phyloP scores from a whole-genome alignment of 768 basidiomycete species.

The Lyophyllum atratum region DNA sequence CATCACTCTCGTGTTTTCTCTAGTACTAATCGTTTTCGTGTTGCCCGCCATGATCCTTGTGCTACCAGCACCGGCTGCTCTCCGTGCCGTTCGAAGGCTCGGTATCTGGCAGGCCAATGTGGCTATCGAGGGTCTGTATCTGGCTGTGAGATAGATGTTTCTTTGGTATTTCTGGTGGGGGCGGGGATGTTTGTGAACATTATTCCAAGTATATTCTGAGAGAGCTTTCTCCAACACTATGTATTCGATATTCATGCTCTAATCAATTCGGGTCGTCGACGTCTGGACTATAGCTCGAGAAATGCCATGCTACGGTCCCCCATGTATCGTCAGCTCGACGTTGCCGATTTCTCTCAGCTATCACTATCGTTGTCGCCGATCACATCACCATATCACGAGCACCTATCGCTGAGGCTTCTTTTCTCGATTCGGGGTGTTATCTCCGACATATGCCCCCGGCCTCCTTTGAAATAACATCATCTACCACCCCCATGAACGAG shows the following conservation, averaged over 20 bases:
- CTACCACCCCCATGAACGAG: too few relatives aligned
- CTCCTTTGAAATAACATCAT: too few relatives aligned
- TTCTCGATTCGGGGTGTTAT: too few relatives aligned
- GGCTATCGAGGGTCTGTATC: conserved; percentile 70
- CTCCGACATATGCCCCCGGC: too few relatives aligned
- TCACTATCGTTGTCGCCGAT: too few relatives aligned
- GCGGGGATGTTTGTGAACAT: neutral
- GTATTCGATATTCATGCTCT: neutral
- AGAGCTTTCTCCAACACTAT: neutral
- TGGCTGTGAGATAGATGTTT: conserved; percentile 38
- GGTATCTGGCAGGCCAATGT: conserved; percentile 86
- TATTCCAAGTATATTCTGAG: neutral
- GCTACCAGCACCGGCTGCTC: conserved; percentile 65
- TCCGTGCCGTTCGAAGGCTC: conserved; percentile 63
- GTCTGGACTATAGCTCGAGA: too few relatives aligned
- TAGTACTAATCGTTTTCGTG: conserved; percentile 55
- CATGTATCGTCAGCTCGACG: too few relatives aligned
- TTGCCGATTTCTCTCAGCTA: too few relatives aligned
- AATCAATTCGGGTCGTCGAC: too few relatives aligned
- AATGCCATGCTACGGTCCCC: too few relatives aligned
- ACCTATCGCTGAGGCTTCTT: too few relatives aligned
- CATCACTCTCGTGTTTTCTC: conserved; percentile 68
- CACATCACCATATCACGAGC: too few relatives aligned
- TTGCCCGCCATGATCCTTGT: conserved; percentile 61
- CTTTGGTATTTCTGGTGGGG: neutral